Conservation (phyloP, 2,329 filamentous ascomycete species). For the Aspergillus sp. region DNA sequence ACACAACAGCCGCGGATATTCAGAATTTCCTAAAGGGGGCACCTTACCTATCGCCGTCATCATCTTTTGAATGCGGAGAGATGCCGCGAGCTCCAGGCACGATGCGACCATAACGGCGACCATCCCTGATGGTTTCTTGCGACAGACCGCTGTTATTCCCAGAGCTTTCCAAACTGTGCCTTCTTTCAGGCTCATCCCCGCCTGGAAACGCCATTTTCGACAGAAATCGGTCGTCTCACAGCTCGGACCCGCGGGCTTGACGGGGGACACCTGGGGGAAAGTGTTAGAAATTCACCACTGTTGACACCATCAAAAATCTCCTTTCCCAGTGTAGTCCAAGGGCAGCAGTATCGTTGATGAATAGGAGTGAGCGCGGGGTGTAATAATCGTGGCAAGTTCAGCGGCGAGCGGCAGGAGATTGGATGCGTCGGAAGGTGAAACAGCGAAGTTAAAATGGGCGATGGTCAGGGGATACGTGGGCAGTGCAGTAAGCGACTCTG, state of each 20-base stretch:
- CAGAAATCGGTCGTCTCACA: slow-evolving; percentile 17
- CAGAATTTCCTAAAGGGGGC: not conserved
- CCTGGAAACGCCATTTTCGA: slow-evolving; percentile 35
- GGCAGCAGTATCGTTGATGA: not conserved
- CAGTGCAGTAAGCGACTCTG: not conserved
- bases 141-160: slow-evolving; percentile 39
- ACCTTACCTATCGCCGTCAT: slow-evolving; percentile 35
- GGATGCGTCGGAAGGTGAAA: slow-evolving; percentile 2
- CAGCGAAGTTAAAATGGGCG: slow-evolving; percentile 7
- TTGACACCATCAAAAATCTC: slow-evolving; percentile 2
- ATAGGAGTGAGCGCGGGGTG: not conserved
- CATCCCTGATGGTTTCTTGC: slow-evolving; percentile 40
- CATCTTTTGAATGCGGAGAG: slow-evolving; percentile 26
- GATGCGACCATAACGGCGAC: slow-evolving; percentile 23
- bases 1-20: not conserved
- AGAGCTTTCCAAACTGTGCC: slow-evolving; percentile 44
- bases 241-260: slow-evolving; percentile 11
- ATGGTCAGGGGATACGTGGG: not conserved
- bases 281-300: not conserved
- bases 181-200: slow-evolving; percentile 32
- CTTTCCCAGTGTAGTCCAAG: not conserved
- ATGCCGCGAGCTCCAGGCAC: slow-evolving; percentile 26
- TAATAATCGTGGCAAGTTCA: not conserved
- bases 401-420: slow-evolving; percentile 1
- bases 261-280: slow-evolving; percentile 3